Evolutionary conservation across 2,329 filamentous ascomycete genomes (phyloP).

Genomic region (Aspergillus nomiae): DNA sequence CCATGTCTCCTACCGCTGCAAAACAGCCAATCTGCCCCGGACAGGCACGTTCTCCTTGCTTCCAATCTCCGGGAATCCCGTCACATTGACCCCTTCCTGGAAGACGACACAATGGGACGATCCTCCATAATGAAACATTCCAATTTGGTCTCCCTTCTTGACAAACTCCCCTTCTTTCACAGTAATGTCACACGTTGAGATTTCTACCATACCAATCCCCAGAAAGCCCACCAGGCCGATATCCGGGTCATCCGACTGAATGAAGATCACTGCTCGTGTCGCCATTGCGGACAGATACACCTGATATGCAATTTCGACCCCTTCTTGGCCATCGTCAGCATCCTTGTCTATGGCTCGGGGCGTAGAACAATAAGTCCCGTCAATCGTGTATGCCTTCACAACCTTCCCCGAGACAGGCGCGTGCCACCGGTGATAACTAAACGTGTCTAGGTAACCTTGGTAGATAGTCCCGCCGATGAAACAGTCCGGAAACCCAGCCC

Average conservation of each 20-base stretch:
- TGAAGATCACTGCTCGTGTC: constrained; percentile 66
- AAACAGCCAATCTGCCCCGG: neutral
- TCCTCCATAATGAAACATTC: constrained; percentile 78
- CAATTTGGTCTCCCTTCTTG: constrained; percentile 67
- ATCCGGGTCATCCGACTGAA: constrained; percentile 64
- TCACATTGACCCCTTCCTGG: neutral
- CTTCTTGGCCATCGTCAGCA: neutral
- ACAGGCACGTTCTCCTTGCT: neutral
- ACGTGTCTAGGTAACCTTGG: constrained; percentile 65
- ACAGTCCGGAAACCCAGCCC: constrained; percentile 46
- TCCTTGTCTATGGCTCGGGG: neutral
- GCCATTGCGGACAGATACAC: constrained; percentile 66
- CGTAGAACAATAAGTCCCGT: constrained; percentile 64
- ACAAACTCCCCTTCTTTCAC: constrained; percentile 65
- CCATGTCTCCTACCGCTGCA: neutral
- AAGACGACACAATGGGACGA: constrained; percentile 33
- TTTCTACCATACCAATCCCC: constrained; percentile 72
- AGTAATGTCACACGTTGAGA: constrained; percentile 68
- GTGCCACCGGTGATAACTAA: constrained; percentile 71
- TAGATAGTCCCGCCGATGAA: constrained; percentile 66
- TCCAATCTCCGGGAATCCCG: neutral
- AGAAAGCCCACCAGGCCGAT: constrained; percentile 66
- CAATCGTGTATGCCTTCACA: constrained; percentile 54
- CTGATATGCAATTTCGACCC: constrained; percentile 20
- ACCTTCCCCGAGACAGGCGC: constrained; percentile 63